Conservation (phyloP, 352 stramenopile genomes). For the Phytophthora rubi region DNA sequence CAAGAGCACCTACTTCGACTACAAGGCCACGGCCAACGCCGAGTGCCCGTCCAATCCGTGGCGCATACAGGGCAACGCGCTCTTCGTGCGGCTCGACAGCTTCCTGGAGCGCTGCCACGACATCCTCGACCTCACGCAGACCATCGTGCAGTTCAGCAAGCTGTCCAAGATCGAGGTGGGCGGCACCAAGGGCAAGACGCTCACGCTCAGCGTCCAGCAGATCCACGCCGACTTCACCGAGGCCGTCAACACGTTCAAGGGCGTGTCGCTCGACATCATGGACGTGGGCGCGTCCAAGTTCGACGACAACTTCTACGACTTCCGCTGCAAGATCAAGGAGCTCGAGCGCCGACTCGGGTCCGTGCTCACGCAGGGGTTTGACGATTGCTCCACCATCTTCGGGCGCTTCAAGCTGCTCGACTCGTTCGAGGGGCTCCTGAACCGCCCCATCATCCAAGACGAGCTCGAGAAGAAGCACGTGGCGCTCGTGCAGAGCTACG, state of each 20-base stretch:
- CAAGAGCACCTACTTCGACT: slow-evolving; percentile 98
- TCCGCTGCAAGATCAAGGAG: slow-evolving; percentile 98
- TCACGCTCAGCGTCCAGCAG: slow-evolving; percentile 94
- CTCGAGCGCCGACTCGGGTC: slow-evolving; percentile 96
- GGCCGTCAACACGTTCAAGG: slow-evolving; percentile 95
- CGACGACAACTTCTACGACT: slow-evolving; percentile 98
- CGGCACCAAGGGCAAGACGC: slow-evolving; percentile 96
- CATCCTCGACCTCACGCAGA: slow-evolving; percentile 97
- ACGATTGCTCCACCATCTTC: slow-evolving; percentile 98
- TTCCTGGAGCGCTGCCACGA: slow-evolving; percentile 98
- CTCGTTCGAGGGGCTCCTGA: slow-evolving; percentile 95
- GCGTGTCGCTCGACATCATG: slow-evolving; percentile 98
- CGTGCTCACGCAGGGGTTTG: slow-evolving; percentile 96
- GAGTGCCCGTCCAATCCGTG: slow-evolving; percentile 98
- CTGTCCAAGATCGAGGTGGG: slow-evolving; percentile 98
- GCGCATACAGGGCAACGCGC: slow-evolving; percentile 97
- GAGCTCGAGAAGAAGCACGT: slow-evolving; percentile 98
- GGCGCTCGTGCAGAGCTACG: slow-evolving; percentile 95
- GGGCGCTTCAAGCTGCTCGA: slow-evolving; percentile 98
- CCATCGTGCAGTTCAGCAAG: slow-evolving; percentile 98
- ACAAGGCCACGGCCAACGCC: slow-evolving; percentile 96
- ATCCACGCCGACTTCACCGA: slow-evolving; percentile 97
- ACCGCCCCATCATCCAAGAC: slow-evolving; percentile 96
- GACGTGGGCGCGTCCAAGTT: slow-evolving; percentile 97
- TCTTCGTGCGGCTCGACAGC: slow-evolving; percentile 97